Conservation (phyloP, 1,139 yeast genomes). For the Blastobotrys buckinghamii region DNA sequence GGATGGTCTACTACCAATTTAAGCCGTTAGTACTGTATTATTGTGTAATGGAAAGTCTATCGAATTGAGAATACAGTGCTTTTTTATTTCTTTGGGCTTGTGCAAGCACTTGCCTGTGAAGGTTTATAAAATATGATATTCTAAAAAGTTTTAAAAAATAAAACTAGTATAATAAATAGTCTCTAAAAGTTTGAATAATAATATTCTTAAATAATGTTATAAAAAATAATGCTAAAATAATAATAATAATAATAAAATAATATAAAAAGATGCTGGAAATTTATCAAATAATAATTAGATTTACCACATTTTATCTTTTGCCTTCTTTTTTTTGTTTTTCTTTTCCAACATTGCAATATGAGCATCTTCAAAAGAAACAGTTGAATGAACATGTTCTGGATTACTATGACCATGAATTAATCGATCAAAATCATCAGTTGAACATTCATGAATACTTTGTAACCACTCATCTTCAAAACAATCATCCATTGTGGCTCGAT, state of each 20-base stretch:
- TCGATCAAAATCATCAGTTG: constrained; percentile 25
- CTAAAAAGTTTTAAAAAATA: too few species aligned
- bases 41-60: too few species aligned
- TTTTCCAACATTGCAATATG: constrained; percentile 91
- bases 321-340: constrained; percentile 37
- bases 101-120: too few species aligned
- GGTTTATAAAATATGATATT: too few species aligned
- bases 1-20: too few species aligned
- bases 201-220: too few species aligned
- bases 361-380: constrained; percentile 88
- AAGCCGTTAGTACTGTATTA: too few species aligned
- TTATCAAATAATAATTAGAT: too few species aligned
- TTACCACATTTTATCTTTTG: constrained; percentile 36
- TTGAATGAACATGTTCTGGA: constrained; percentile 70
- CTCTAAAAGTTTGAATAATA: too few species aligned
- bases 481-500: constrained; percentile 74
- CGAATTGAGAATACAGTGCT: too few species aligned
- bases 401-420: constrained; percentile 28
- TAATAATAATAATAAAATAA: background rate
- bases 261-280: background rate
- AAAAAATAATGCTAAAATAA: background rate
- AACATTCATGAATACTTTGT: constrained; percentile 48
- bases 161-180: too few species aligned
- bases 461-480: constrained; percentile 80
- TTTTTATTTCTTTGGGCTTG: too few species aligned